Conservation (phyloP, 805 yeast genomes). For the Metschnikowia lochheadii region DNA sequence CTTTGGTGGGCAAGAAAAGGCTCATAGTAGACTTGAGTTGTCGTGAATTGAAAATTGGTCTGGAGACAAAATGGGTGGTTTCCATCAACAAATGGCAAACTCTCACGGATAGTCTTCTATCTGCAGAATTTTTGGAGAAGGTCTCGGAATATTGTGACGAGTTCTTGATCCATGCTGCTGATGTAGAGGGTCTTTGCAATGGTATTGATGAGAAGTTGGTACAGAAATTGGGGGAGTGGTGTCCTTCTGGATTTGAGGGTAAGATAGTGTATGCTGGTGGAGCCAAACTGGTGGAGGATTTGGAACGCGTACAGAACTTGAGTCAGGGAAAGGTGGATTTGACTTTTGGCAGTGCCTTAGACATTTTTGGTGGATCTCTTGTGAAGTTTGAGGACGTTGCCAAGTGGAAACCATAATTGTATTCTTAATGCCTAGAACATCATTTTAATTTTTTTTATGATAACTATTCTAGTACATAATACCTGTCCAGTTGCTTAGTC, state of each 20-base stretch:
- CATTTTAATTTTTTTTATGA: too few species aligned
- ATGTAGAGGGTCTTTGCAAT: constrained; percentile 92
- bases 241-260: constrained; percentile 46
- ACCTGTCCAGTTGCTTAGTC: not conserved
- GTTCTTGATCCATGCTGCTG: constrained; percentile 95
- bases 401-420: constrained; percentile 43
- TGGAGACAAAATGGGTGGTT: constrained; percentile 66
- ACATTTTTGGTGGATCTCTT: constrained; percentile 86
- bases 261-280: constrained; percentile 97
- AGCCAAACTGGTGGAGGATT: constrained; percentile 70
- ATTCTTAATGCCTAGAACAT: too few species aligned
- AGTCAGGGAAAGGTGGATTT: constrained; percentile 84
- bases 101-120: constrained; percentile 61
- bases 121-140: constrained; percentile 46
- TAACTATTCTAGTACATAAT: too few species aligned
- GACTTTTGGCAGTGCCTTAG: constrained; percentile 90
- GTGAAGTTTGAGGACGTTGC: constrained; percentile 76
- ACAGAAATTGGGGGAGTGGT: constrained; percentile 70
- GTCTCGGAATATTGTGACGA: constrained; percentile 73
- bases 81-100: constrained; percentile 98
- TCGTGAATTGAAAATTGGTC: constrained; percentile 31
- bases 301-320: constrained; percentile 58
- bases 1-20: constrained; percentile 55
- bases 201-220: constrained; percentile 89
- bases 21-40: constrained; percentile 92